Conservation (phyloP, 1,284 basidiomycete genomes). For the Ceratobasidium sp. region DNA sequence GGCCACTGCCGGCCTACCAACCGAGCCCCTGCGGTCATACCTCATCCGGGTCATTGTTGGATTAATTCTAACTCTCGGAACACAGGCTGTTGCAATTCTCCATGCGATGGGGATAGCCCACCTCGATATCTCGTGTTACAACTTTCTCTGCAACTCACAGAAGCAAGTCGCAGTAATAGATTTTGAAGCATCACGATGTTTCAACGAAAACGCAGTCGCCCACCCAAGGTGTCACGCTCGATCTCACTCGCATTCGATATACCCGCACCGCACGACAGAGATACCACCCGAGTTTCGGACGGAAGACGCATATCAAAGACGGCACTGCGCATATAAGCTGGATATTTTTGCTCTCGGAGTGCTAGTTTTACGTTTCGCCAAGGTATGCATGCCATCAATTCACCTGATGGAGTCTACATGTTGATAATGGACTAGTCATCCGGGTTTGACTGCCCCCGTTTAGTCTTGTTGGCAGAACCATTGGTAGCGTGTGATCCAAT, state of each 20-base stretch:
- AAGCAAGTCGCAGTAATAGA: conserved; percentile 22
- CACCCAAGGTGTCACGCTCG: not conserved
- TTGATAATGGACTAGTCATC: conserved; percentile 9
- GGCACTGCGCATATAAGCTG: conserved; percentile 39
- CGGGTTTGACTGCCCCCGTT: conserved; percentile 34
- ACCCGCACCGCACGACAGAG: conserved; percentile 29
- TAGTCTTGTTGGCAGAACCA: conserved; percentile 30
- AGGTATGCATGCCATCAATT: not conserved
- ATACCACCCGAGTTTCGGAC: conserved; percentile 31
- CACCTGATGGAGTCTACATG: not conserved
- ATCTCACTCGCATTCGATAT: conserved; percentile 1
- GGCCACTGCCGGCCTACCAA: too few relatives aligned
- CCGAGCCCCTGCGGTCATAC: too few relatives aligned
- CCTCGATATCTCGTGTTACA: conserved; percentile 34
- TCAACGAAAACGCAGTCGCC: not conserved
- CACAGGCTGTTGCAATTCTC: conserved; percentile 27
- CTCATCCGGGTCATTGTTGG: not conserved
- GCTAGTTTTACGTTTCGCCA: conserved; percentile 30
- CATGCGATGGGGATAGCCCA: conserved; percentile 37
- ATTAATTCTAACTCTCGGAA: not conserved
- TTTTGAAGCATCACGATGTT: conserved; percentile 18
- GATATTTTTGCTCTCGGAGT: conserved; percentile 35
- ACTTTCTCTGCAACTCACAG: conserved; percentile 27
- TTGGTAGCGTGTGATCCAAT: conserved; percentile 20
- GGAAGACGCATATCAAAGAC: conserved; percentile 16